Evolutionary conservation across 768 basidiomycete species (phyloP).

Genomic region (Auriscalpium vulgare): DNA sequence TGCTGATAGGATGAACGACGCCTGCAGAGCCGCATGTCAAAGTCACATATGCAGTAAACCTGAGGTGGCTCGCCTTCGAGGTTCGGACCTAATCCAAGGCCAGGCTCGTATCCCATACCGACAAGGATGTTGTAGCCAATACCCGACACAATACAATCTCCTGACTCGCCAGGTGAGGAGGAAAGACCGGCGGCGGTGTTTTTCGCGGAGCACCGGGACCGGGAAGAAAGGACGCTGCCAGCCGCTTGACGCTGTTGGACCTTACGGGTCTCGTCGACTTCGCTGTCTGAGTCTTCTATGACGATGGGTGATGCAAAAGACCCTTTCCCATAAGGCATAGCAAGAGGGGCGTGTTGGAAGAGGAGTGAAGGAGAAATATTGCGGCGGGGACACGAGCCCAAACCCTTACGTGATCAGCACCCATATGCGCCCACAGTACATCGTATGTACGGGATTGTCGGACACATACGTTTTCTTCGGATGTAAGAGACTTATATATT

Average conservation of each 20-base stretch:
- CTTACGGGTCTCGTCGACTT: neutral
- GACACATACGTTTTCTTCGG: too few relatives aligned
- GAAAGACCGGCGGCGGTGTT: neutral
- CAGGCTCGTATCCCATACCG: slow-evolving; percentile 14
- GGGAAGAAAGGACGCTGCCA: neutral
- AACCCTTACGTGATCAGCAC: too few relatives aligned
- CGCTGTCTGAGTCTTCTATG: slow-evolving; percentile 13
- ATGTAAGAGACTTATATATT: too few relatives aligned
- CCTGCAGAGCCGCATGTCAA: too few relatives aligned
- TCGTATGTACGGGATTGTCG: too few relatives aligned
- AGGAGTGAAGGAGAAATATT: too few relatives aligned
- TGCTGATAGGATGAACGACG: too few relatives aligned
- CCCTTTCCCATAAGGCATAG: slow-evolving; percentile 9
- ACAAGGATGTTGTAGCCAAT: slow-evolving; percentile 12
- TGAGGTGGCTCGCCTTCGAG: slow-evolving; percentile 10
- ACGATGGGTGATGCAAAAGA: slow-evolving; percentile 13
- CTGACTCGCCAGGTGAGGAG: too few relatives aligned
- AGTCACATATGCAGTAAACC: too few relatives aligned
- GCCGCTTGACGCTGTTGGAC: neutral
- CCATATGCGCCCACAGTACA: too few relatives aligned
- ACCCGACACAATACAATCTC: neutral
- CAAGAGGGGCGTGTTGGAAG: neutral
- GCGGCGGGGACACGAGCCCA: too few relatives aligned
- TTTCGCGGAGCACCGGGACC: neutral
- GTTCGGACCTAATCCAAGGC: slow-evolving; percentile 11